Evolutionary conservation across 2,329 filamentous ascomycete genomes (phyloP), one percentile per base, ranked within the genome.

Genomic region (Sporothrix euskadiensis): DNA sequence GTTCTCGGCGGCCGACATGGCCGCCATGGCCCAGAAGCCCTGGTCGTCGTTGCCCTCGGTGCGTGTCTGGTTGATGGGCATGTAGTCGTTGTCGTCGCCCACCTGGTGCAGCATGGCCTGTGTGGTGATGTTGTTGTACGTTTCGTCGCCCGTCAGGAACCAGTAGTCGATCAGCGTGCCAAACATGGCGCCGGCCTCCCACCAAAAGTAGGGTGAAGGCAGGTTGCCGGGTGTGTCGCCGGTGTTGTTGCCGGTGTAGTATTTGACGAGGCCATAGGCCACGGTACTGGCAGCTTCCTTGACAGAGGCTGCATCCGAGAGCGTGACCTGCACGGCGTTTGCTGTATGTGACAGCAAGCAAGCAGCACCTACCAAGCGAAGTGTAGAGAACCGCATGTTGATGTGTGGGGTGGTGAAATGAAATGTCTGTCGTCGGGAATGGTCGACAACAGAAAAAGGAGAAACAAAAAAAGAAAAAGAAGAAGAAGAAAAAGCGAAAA

Each of bases 21-120:
- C 92, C 0, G 93, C 89, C 84, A 96, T 87, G n/a, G 88, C 92
- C 93, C 93, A 97, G 82, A 96, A 95, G 6, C 92, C 90, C 80
- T 93, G 91, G 77, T 93, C 91, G 76, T 94, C 91, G 81, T 93
- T 93, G 76, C 91, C 91, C 75, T 87, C 81, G 1, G 85, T 86
- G 66, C 83, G 81, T 7, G 88, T 89, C 80, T 90, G 89, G 80
- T 91, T 91, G n/a, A 80, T 78, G 3, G 91, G 91, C 89, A 91
- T 90, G 79, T 86, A 92, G 79, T 92, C 88, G 14, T 80, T 78
- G 75, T 88, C 85, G n/a, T 85, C 81, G 54, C 89, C 88, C 47
- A 83, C 85, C 79, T 92, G 90, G 78, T 89, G 88, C 8, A 88
- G 77, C 77, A 92, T 78, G 1, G 86, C 90, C 78, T 91, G 84